A percentile compares a stretch with the other conserved stretches of the same genome.
phyloP scores from a whole-genome alignment of 2,329 filamentous ascomycete species.

The Penicillium italicum region DNA sequence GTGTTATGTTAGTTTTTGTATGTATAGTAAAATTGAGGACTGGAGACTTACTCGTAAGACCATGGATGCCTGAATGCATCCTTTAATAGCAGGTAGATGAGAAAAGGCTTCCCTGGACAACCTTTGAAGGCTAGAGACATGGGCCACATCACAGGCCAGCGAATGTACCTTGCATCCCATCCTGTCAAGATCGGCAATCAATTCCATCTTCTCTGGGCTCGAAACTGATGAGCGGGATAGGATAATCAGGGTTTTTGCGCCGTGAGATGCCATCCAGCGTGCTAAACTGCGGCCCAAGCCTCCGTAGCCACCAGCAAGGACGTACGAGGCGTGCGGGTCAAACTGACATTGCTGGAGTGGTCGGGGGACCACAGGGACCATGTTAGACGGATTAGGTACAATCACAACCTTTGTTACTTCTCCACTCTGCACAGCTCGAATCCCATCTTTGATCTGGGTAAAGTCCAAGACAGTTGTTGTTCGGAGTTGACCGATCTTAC shows the following conservation, averaged over 20 bases:
- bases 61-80: conserved; percentile 27
- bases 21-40: background rate
- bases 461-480: conserved; percentile 8
- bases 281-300: conserved; percentile 23
- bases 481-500: conserved; percentile 1
- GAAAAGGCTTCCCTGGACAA: conserved; percentile 1
- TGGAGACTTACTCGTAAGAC: conserved; percentile 16
- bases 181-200: conserved; percentile 10
- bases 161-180: conserved; percentile 15
- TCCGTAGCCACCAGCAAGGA: conserved; percentile 25
- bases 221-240: conserved; percentile 16
- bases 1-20: background rate
- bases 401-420: conserved; percentile 13
- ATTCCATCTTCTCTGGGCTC: conserved; percentile 6
- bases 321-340: conserved; percentile 14
- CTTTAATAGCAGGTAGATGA: conserved; percentile 21
- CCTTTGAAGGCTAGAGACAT: conserved; percentile 5
- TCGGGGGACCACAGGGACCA: conserved; percentile 6
- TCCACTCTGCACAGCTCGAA: background rate
- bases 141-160: conserved; percentile 18
- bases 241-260: conserved; percentile 20
- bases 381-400: background rate
- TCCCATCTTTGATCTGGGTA: conserved; percentile 6
- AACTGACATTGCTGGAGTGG: conserved; percentile 11
- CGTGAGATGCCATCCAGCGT: conserved; percentile 21